phyloP scores from a whole-genome alignment of 176 grass and related monocot genomes.

The Saccharum officinarum region DNA sequence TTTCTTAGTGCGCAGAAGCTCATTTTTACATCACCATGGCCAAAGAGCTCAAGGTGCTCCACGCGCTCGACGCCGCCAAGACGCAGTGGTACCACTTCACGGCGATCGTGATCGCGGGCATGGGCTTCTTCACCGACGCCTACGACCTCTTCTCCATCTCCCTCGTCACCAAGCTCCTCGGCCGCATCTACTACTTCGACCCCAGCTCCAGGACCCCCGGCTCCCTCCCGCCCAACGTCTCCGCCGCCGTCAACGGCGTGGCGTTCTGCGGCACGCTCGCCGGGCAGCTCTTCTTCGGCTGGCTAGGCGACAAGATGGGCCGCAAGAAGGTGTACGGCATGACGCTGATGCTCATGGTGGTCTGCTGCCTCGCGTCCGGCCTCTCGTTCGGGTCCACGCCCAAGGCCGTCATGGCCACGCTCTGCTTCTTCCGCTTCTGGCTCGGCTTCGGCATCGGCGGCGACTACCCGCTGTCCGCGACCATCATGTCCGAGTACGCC shows the following conservation, averaged over 20 bases:
- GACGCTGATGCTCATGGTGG: conserved; percentile 70
- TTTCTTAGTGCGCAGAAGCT: too few relatives aligned
- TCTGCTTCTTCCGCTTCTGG: conserved; percentile 91
- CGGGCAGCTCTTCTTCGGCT: conserved; percentile 80
- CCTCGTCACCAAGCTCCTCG: conserved; percentile 60
- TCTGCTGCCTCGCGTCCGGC: conserved; percentile 58
- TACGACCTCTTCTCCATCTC: conserved; percentile 68
- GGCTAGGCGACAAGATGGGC: conserved; percentile 81
- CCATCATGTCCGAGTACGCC: conserved; percentile 84
- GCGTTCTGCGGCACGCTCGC: conserved; percentile 72
- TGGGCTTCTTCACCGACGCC: conserved; percentile 75
- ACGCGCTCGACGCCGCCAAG: conserved; percentile 32
- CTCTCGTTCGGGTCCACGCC: conserved; percentile 52
- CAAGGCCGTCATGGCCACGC: conserved; percentile 45
- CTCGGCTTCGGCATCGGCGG: conserved; percentile 91
- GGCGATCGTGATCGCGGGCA: conserved; percentile 61
- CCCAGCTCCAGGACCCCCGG: conserved; percentile 36
- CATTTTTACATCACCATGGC: too few relatives aligned
- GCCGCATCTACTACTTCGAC: conserved; percentile 77
- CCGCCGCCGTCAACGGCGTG: conserved; percentile 63
- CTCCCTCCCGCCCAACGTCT: conserved; percentile 56
- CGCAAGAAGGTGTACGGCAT: conserved; percentile 79
- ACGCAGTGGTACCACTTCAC: conserved; percentile 71
- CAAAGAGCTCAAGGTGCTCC: too few relatives aligned
- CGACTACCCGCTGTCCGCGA: conserved; percentile 61